A percentile compares a stretch with the other conserved stretches of the same genome.
Conservation (phyloP, 768 basidiomycete species). For the Dioszegia crocea region DNA sequence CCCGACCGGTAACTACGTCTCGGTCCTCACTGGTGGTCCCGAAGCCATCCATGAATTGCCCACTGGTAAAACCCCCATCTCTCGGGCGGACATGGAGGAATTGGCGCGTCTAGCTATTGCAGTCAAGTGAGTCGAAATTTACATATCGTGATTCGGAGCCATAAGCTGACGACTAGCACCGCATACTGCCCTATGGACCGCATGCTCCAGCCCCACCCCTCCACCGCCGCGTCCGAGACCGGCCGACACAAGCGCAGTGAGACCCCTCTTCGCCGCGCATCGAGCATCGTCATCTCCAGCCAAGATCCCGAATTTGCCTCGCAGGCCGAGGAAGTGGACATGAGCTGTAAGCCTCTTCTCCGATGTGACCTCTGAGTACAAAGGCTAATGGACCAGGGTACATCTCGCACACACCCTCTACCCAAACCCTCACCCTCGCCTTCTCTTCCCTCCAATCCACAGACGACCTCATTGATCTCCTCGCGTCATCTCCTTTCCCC, state of each 20-base stretch:
- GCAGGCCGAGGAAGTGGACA: slow-evolving; percentile 12
- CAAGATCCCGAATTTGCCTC: slow-evolving; percentile 13
- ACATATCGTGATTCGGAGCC: neutral
- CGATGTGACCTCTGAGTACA: neutral
- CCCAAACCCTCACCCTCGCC: slow-evolving; percentile 37
- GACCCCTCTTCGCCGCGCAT: neutral
- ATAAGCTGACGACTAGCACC: slow-evolving; percentile 12
- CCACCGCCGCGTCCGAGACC: neutral
- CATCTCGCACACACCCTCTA: slow-evolving; percentile 40
- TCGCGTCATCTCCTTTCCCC: slow-evolving; percentile 15
- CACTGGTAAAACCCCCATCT: slow-evolving; percentile 15
- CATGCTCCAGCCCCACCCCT: slow-evolving; percentile 12
- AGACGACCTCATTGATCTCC: slow-evolving; percentile 33
- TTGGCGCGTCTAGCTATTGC: slow-evolving; percentile 16
- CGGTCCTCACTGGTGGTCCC: slow-evolving; percentile 7
- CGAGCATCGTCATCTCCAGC: slow-evolving; percentile 18
- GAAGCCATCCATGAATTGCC: slow-evolving; percentile 6
- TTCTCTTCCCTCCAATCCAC: slow-evolving; percentile 31
- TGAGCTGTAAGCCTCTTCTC: slow-evolving; percentile 11
- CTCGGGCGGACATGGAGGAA: slow-evolving; percentile 23
- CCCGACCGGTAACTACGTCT: slow-evolving; percentile 1
- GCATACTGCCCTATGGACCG: slow-evolving; percentile 23
- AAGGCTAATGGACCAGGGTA: slow-evolving; percentile 32
- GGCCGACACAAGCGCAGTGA: slow-evolving; percentile 8
- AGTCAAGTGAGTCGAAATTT: slow-evolving; percentile 19